Evolutionary conservation across 345 rosid genomes (phyloP).

Genomic region (Murraya paniculata): DNA sequence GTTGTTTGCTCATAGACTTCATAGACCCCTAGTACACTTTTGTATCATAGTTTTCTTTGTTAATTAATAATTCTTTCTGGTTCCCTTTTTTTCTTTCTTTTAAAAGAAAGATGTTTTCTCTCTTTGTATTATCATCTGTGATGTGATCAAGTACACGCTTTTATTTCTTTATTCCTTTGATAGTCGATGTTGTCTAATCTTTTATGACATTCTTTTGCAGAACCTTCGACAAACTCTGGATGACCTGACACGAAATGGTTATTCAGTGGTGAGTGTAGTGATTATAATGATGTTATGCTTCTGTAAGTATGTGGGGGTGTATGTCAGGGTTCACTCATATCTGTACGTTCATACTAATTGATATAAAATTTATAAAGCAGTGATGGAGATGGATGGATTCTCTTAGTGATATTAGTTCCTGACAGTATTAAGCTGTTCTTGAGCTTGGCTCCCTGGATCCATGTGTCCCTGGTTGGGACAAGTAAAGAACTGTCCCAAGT

Average conservation of each 20-base stretch:
- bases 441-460: not conserved
- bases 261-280: conserved; percentile 73
- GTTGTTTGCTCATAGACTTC: not conserved
- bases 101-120: not conserved
- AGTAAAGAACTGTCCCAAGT: not conserved
- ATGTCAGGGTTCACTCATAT: not conserved
- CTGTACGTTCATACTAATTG: not conserved
- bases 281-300: conserved; percentile 4
- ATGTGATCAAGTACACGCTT: not conserved
- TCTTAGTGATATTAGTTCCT: not conserved
- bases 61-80: not conserved
- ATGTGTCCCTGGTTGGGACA: not conserved
- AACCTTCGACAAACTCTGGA: conserved; percentile 98
- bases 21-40: not conserved
- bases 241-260: conserved; percentile 81
- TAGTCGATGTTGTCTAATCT: not conserved
- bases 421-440: not conserved
- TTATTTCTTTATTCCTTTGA: not conserved
- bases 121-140: not conserved
- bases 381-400: not conserved
- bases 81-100: not conserved
- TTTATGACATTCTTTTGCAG: conserved; percentile 44
- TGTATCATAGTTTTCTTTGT: not conserved
- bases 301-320: not conserved
- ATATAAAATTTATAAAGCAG: not conserved